These are phyloP conservation scores for Fonsecaea monophora DNA, from an alignment of 2,329 filamentous ascomycete genomes.

Conservation along the genomic window DNA sequence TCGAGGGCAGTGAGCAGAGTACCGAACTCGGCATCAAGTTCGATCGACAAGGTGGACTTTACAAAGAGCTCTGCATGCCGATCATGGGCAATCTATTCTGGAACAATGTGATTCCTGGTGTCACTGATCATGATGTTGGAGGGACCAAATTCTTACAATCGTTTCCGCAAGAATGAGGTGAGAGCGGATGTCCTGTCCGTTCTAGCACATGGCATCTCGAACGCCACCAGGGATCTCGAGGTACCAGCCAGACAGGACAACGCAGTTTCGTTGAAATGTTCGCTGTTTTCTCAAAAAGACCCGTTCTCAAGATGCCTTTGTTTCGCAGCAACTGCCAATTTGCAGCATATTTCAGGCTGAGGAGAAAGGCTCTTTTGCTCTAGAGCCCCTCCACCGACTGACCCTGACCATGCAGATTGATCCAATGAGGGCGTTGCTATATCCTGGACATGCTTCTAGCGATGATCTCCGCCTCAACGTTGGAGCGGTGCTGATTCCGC, in stretches of 20 bases:
- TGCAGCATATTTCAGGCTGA: neutral
- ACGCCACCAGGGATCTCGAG: neutral
- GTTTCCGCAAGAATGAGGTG: conserved; percentile 17
- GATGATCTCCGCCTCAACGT: neutral
- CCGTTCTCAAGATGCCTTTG: neutral
- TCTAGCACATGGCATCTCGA: neutral
- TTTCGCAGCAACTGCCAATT: neutral
- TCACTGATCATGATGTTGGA: conserved; percentile 31
- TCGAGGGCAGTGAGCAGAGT: conserved; percentile 26
- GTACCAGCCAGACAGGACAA: neutral
- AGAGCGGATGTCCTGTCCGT: neutral
- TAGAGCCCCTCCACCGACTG: neutral
- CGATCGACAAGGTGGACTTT: conserved; percentile 19
- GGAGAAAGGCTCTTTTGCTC: neutral
- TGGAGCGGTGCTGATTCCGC: conserved; percentile 24
- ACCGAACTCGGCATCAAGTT: conserved; percentile 32
- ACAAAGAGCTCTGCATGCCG: conserved; percentile 23
- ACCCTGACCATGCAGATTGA: neutral
- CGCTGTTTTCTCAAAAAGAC: neutral
- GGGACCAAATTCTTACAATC: conserved; percentile 25
- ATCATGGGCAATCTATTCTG: conserved; percentile 32
- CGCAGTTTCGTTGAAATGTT: neutral
- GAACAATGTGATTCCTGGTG: conserved; percentile 32
- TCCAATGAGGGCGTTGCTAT: neutral
- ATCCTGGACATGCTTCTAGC: neutral